Evolutionary conservation across 768 basidiomycete genomes (phyloP), one percentile per base, ranked within the genome.

Genomic region (Lactifluus pinguis): DNA sequence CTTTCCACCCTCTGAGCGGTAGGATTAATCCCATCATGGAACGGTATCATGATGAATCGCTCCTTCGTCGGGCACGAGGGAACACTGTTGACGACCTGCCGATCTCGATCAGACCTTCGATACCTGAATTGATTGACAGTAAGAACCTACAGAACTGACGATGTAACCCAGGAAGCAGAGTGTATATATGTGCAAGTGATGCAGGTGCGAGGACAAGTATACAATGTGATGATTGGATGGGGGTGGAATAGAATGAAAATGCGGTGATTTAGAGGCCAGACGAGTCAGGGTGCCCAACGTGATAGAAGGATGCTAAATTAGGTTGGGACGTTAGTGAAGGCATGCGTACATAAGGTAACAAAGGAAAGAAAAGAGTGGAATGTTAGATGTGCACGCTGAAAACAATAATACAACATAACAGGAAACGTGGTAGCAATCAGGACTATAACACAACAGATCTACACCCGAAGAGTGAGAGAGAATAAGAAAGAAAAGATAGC

Each of bases 81-180:
- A 89, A 67, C 83, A 91, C 49, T 77, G 98, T 29, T 77, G 88
- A 25, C 25, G 25, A 25, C 25, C 25, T 63, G 84, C 90, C 65
- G 94, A 98, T 70, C 78, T 97, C 62, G 83, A 97, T 72, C 87
- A 89, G 69, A 79, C 82, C 7, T 94, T 97, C 67, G 92, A 94
- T 50, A 85, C 90, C 69, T 89, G 74, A 77, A 48, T 14, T 32
- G 17, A 44, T 17, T 8, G 13, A 25, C 13, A 3, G 34, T 10
- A 7, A 29, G 19, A 5, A 2, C 25, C 25, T 25, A 25, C 25
- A 25, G 25, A 25, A 25, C 25, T 25, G 25, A 25, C 25, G 25
- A 25, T 25, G 25, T 25, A 25, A 25, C 25, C 25, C 25, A 25
- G 25, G 25, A 25, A 25, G 25, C 25, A 25, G 32, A 1, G 59